A percentile compares a stretch with the other conserved stretches of the same genome.
phyloP scores from a whole-genome alignment of 495 filamentous ascomycete species.

The Aspergillus kassunensis region DNA sequence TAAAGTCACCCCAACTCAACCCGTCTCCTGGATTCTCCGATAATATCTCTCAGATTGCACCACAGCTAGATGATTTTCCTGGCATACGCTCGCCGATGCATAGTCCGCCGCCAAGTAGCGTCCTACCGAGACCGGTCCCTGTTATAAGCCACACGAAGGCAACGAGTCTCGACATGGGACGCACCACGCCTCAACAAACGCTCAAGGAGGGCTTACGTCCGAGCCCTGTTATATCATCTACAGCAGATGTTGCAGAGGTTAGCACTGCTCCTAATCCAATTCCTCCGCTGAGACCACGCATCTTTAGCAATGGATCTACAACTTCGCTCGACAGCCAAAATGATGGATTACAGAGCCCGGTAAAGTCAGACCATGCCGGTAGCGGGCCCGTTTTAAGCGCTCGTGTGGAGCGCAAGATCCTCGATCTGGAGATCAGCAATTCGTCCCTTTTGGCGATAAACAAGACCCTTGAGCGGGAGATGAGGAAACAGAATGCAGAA shows the following conservation, averaged over 20 bases:
- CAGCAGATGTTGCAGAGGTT: conserved; percentile 21
- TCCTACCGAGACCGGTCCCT: conserved; percentile 18
- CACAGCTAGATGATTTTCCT: conserved; percentile 21
- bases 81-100: conserved; percentile 21
- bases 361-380: conserved; percentile 38
- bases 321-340: conserved; percentile 28
- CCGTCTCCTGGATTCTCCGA: conserved; percentile 25
- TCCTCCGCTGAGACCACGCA: conserved; percentile 33
- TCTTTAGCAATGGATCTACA: conserved; percentile 40
- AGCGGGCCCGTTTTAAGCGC: conserved; percentile 74
- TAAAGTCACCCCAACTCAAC: conserved; percentile 37
- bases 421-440: conserved; percentile 98
- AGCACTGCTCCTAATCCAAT: conserved; percentile 27
- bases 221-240: conserved; percentile 32
- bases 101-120: conserved; percentile 20
- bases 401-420: conserved; percentile 85
- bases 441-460: conserved; percentile 97
- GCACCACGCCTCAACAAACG: conserved; percentile 9
- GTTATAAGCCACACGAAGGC: conserved; percentile 34
- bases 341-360: conserved; percentile 40
- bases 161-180: conserved; percentile 35
- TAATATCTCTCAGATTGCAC: conserved; percentile 18
- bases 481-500: conserved; percentile 87
- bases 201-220: conserved; percentile 27
- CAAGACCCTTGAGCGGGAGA: conserved; percentile 80